These are phyloP conservation scores for Lolium rigidum DNA, from an alignment of 176 grass and related monocot genomes.

Conservation along the genomic window DNA sequence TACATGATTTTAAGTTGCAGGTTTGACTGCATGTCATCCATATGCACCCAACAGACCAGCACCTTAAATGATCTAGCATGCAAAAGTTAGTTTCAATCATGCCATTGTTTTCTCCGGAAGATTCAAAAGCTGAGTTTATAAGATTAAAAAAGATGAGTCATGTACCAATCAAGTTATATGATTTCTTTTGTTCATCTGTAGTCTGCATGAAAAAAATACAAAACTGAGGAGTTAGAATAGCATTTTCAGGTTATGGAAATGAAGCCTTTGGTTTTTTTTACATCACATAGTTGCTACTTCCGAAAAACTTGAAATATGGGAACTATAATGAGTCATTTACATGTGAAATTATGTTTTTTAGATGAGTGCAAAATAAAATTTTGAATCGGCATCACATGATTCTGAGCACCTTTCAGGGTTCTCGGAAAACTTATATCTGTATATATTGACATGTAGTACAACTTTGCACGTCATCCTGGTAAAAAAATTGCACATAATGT, in stretches of 20 bases:
- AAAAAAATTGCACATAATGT: no score
- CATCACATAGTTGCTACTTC: not conserved
- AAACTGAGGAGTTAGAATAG: no score
- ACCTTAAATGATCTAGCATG: not conserved
- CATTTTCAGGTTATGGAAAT: no score
- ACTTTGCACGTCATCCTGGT: not conserved
- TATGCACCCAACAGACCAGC: not conserved
- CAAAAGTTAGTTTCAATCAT: not conserved
- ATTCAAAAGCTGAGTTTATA: no score
- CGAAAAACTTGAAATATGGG: not conserved
- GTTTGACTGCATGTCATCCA: conserved; percentile 40
- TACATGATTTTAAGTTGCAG: conserved; percentile 52
- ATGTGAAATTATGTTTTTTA: not conserved
- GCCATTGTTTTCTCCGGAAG: no score
- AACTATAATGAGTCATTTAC: not conserved
- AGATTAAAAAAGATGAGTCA: no score
- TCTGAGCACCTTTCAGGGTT: not conserved
- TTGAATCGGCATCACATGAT: not conserved
- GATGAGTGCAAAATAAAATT: not conserved
- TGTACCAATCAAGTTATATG: not conserved
- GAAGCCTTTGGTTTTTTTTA: no score
- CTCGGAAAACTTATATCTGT: not conserved
- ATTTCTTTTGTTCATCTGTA: not conserved
- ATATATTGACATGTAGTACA: not conserved
- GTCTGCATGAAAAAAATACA: not conserved